Conservation (phyloP, 2,329 filamentous ascomycete genomes). For the Cordyceps fumosorosea region DNA sequence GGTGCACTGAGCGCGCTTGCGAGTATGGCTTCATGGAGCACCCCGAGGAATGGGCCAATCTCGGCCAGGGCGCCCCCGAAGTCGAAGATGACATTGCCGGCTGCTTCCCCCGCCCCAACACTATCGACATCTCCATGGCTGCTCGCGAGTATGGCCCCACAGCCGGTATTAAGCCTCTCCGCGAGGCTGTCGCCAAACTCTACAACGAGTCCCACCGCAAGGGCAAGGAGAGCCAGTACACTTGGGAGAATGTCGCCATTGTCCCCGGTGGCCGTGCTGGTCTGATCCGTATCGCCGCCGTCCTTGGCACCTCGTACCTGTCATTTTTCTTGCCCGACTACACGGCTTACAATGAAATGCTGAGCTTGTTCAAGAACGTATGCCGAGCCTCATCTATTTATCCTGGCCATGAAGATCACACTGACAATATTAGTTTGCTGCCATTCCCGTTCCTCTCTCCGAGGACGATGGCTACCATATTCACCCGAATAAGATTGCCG, state of each 20-base stretch:
- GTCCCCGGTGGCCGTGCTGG: constrained; percentile 90
- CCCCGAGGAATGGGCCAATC: constrained; percentile 80
- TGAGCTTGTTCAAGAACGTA: constrained; percentile 86
- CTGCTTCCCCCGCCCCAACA: constrained; percentile 75
- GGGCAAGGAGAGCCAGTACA: constrained; percentile 84
- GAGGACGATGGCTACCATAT: constrained; percentile 89
- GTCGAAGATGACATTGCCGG: constrained; percentile 89
- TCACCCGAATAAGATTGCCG: constrained; percentile 84
- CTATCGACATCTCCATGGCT: constrained; percentile 69
- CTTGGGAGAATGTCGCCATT: constrained; percentile 96
- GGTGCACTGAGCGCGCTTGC: constrained; percentile 80
- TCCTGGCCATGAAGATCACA: no score
- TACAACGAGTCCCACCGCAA: constrained; percentile 91
- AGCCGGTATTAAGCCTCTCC: constrained; percentile 83
- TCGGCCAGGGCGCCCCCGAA: constrained; percentile 90
- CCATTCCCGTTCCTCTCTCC: constrained; percentile 77
- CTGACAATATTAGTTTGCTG: constrained; percentile 56
- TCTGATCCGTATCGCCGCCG: constrained; percentile 88
- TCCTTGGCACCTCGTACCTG: constrained; percentile 85
- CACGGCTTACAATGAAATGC: constrained; percentile 96
- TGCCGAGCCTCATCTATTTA: constrained; percentile 20
- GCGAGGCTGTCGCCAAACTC: constrained; percentile 81
- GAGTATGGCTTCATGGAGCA: constrained; percentile 85
- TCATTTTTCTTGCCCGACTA: constrained; percentile 95
- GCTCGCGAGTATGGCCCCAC: constrained; percentile 90